Base-by-base conservation (phyloP, 2,329 filamentous ascomycete genomes). In the Penicillium italicum region DNA sequence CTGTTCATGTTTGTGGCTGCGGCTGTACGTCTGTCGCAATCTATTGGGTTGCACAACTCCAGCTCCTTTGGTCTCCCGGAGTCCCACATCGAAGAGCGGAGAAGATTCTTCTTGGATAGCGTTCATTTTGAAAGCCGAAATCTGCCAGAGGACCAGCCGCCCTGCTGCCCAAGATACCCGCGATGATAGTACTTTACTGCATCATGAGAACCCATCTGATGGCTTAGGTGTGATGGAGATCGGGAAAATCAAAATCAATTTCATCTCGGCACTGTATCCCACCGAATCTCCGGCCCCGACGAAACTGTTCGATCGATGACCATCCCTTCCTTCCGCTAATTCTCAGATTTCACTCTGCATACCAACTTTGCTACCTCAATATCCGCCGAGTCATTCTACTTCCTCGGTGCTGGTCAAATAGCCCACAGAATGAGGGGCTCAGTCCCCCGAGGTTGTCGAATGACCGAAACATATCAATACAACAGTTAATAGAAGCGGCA, bases 51-150 rank as follows among this genome's bases (percentile, higher is more conserved):
- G 34, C 64, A 66, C 48, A 58, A 56, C 4, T 57, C 55, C 9
- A 54, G 31, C n/a, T 51, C 45, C 1, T 49, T 40, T 37, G 56
- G 62, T 11, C 30, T 65, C 18, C 56, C 56, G 4, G 22, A 24
- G 16, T 36, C 47, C 16, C 49, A 62, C 33, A 47, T 55, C 3
- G 63, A 65, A 38, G 58, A 63, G 53, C 26, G 61, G 37, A 44
- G 55, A n/a, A 53, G 61, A 20, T 54, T 53, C 5, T 65, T 56
- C 36, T 66, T 66, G 62, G 63, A 57, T 66, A 6, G 57, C 62
- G 11, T 66, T 66, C 7, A 57, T 64, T 26, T 42, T 66, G n/a
- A 60, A 66, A 45, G 62, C 63, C 14, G 60, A 66, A 50, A 63
- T 66, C 28, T 63, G 54, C 20, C 49, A 59, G 5, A 46, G 62